These are phyloP conservation scores for Malus hybrid DNA, from an alignment of 331 rosid species.

Conservation along the genomic window DNA sequence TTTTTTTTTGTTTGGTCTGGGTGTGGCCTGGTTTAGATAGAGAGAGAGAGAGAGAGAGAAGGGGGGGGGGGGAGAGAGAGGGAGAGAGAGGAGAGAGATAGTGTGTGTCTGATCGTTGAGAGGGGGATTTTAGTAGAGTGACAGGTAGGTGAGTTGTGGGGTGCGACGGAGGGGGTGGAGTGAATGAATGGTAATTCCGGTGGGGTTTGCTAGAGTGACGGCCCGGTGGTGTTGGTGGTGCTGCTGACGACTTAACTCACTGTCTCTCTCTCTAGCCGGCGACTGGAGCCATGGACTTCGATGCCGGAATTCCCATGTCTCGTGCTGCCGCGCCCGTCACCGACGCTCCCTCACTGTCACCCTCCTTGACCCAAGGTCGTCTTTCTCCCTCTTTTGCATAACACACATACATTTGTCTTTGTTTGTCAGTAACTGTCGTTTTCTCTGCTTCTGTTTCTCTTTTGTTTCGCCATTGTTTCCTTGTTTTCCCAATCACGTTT, in stretches of 20 bases:
- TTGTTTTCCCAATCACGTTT: conserved; percentile 2
- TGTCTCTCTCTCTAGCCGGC: conserved; percentile 9
- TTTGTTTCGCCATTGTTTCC: not conserved
- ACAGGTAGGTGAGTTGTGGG: not conserved
- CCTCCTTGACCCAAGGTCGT: conserved; percentile 51
- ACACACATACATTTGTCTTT: not conserved
- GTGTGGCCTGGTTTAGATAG: not conserved
- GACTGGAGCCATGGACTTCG: conserved; percentile 57
- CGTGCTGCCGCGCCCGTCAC: conserved; percentile 33
- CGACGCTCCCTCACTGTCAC: conserved; percentile 44
- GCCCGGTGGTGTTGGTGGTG: conserved; percentile 14
- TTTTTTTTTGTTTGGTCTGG: not conserved
- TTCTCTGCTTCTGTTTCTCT: not conserved
- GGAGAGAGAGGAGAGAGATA: no score
- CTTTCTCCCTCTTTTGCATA: not conserved
- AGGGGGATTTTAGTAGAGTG: conserved; percentile 7
- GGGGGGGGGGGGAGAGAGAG: no score
- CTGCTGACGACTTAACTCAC: not conserved
- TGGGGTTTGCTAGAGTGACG: conserved; percentile 29
- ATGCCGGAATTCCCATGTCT: conserved; percentile 68
- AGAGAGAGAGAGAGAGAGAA: not conserved
- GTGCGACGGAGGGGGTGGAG: not conserved
- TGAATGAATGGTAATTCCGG: conserved; percentile 28
- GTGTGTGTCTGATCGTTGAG: conserved; percentile 13
- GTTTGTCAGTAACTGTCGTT: not conserved